Conservation (phyloP, 1,284 basidiomycete genomes). For the Ustilago xerochloae region DNA sequence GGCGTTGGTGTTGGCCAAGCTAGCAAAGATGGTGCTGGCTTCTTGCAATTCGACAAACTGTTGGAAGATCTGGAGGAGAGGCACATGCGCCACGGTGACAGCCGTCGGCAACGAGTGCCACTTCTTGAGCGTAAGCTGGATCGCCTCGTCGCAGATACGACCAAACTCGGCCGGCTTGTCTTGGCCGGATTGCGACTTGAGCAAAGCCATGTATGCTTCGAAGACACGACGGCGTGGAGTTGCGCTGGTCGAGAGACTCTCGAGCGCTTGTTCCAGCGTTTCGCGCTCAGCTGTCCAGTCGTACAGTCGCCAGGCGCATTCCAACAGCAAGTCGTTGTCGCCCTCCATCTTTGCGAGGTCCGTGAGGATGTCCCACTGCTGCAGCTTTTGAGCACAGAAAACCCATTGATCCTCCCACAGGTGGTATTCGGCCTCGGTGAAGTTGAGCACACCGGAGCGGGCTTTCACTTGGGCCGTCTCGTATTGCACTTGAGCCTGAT, state of each 20-base stretch:
- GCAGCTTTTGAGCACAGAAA: constrained; percentile 91
- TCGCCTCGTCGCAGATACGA: constrained; percentile 89
- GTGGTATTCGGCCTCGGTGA: constrained; percentile 94
- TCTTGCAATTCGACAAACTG: constrained; percentile 98
- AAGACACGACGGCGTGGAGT: constrained; percentile 95
- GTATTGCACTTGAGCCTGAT: constrained; percentile 87
- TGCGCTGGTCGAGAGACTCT: constrained; percentile 81
- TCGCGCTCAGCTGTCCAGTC: constrained; percentile 86
- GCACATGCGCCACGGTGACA: constrained; percentile 90
- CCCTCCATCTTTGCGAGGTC: constrained; percentile 85
- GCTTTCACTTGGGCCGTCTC: constrained; percentile 91
- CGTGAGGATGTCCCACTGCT: constrained; percentile 90
- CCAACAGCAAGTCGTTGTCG: constrained; percentile 90
- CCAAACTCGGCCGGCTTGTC: constrained; percentile 65
- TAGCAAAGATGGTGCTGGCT: constrained; percentile 82
- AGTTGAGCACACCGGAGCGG: constrained; percentile 83
- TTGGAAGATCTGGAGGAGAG: constrained; percentile 96
- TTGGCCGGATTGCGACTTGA: constrained; percentile 71
- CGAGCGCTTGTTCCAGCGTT: constrained; percentile 85
- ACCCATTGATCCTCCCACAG: constrained; percentile 99
- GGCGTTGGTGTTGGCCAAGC: constrained; percentile 85
- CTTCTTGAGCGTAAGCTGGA: constrained; percentile 94
- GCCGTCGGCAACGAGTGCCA: constrained; percentile 89
- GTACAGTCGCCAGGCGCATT: constrained; percentile 93
- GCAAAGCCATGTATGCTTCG: constrained; percentile 90